Base-by-base conservation (phyloP, 139 green algal genomes). In the Monoraphidium neglectum region DNA sequence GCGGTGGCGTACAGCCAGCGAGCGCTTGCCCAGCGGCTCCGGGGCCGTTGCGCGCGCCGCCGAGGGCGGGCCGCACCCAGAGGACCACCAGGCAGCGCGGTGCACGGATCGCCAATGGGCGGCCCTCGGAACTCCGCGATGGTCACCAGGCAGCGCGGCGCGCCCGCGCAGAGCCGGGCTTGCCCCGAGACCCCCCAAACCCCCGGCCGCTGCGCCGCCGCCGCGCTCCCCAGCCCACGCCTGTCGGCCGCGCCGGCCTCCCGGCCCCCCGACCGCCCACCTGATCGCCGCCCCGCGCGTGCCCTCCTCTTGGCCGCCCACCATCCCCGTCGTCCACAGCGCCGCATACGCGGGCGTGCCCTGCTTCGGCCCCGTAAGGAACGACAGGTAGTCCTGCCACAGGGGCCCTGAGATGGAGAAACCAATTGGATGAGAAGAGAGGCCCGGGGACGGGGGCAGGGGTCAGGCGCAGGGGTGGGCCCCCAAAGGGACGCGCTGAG, bases 331-430 rank as follows among this genome's bases (percentile, higher is more conserved):
- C 1, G 83, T 80, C 67, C 85, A 97, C 38, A 97, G 80, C 1
- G 87, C 80, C 32, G 46, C 53, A 30, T 92, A 95, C 35, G 83
- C 89, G 4, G 89, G 78, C 24, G 81, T 86, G 30, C 89, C 90
- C 0, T 83, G 76, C 67, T 90, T 86, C 6, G 88, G 86, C 0
- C 40, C 70, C 54, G 89, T 75, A 78, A 98, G 78, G 74, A 95
- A 94, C 10, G 71, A 38, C 18, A 97, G 82, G 82, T 93, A 95
- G 61, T 98, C 93, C 59, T 89, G 84, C 94, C 94, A 98, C 49
- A 98, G 75, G 35, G 67, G 67, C 16, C 89, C 91, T 37, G 80
- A 56, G 8, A 30, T 5, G 26, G 56, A 30, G 56, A 12, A 12
- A 12, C 8, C 43, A 51, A 12, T 21, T 8, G 43, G 43, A 12